Base-by-base conservation (phyloP, 768 basidiomycete species). In the Pleurotus djamor region DNA sequence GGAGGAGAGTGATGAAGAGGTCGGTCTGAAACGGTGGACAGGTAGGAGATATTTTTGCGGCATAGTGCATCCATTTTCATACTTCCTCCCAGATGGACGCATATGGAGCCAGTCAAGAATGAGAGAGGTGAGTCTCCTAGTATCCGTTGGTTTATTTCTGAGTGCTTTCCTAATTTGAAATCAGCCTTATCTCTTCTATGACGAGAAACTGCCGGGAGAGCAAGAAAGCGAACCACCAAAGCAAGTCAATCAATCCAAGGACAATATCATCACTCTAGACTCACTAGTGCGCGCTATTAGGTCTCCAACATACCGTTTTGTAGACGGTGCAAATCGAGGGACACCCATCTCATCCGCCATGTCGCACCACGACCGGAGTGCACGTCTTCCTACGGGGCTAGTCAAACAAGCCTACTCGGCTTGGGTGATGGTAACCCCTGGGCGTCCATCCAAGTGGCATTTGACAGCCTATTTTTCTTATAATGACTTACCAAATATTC, bases 331-430 rank as follows among this genome's bases (percentile, higher is more conserved):
- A 37, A 76, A 82, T 52, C 77, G 80, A 43, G 76, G 75, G 32
- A 75, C 74, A 32, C 78, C 78, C 14, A 75, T 79, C 8, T 83
- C 80, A 17, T 79, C 84, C 37, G 81, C 84, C 5, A 61, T 83
- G 61, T 83, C 84, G 28, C 84, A 86, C 69, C 81, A 81, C 65
- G 83, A 84, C 64, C 76, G 84, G 35, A 78, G 79, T 59, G 76
- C 78, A 10, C 77, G 78, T 50, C 80, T 80, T 54, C 83, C 85
- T 51, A 64, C 76, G 10, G 86, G 86, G 17, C 75, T 89, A 52
- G 82, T 88, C 57, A 88, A 88, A 69, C 86, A 87, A 67, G 84
- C 86, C n/a, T 89, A 89, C 68, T 87, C 86, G 14, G 86, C 84
- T 21, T 85, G 81, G 79, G 83, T 87, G 12, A 66, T 74, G 21